Conservation (phyloP, 306 rosid genomes). For the Chamaecrista fasciculata region DNA sequence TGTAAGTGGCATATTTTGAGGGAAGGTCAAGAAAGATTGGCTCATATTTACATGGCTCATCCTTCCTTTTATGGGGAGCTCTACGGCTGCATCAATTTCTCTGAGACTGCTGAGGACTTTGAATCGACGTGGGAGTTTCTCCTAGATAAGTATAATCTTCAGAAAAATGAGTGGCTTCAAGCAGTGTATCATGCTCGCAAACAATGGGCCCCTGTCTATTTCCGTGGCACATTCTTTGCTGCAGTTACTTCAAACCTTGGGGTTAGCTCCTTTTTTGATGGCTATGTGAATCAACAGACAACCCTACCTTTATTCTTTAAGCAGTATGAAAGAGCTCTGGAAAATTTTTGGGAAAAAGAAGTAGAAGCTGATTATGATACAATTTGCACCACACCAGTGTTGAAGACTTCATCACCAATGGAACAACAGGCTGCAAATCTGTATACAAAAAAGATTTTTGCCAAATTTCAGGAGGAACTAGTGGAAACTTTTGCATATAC, state of each 20-base stretch:
- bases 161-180: constrained; percentile 71
- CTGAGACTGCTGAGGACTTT: constrained; percentile 63
- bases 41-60: constrained; percentile 70
- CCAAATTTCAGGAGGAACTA: constrained; percentile 73
- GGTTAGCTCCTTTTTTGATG: constrained; percentile 59
- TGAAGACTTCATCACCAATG: constrained; percentile 86
- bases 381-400: constrained; percentile 53
- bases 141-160: constrained; percentile 54
- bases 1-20: constrained; percentile 91
- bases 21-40: constrained; percentile 79
- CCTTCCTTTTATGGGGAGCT: constrained; percentile 71
- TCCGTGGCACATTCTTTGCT: constrained; percentile 71
- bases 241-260: constrained; percentile 57
- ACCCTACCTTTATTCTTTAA: constrained; percentile 61
- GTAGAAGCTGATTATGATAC: constrained; percentile 72
- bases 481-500: constrained; percentile 79
- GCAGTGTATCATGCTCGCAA: constrained; percentile 77
- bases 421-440: constrained; percentile 75
- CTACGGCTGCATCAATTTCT: constrained; percentile 67
- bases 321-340: constrained; percentile 72
- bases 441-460: constrained; percentile 64
- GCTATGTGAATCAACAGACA: constrained; percentile 75
- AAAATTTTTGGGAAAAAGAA: constrained; percentile 65
- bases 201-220: constrained; percentile 89
- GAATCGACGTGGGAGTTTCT: constrained; percentile 62